Evolutionary conservation across 495 filamentous ascomycete species (phyloP).

Genomic region (Podospora sp.): DNA sequence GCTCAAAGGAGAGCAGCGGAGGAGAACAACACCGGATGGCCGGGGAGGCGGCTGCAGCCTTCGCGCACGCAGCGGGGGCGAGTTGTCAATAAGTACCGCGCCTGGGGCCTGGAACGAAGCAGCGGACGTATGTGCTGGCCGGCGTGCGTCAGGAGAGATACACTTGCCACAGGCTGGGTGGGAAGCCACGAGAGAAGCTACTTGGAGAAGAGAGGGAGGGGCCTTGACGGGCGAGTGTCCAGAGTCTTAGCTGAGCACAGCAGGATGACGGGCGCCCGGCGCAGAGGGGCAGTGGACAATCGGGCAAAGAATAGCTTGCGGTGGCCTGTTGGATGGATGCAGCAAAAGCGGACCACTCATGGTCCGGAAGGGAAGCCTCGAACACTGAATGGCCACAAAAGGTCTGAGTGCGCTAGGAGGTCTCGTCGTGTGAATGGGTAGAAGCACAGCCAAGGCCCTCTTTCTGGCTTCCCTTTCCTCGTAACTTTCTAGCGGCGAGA

Average conservation of each 20-base stretch:
- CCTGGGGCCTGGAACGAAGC: constrained; percentile 17
- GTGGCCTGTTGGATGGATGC: constrained; percentile 43
- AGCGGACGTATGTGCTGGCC: constrained; percentile 24
- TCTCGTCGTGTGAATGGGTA: constrained; percentile 36
- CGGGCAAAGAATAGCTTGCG: constrained; percentile 35
- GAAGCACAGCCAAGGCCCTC: constrained; percentile 28
- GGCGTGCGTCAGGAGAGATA: constrained; percentile 21
- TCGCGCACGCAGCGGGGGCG: constrained; percentile 9
- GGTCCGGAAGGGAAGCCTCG: constrained; percentile 37
- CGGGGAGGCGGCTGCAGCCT: constrained; percentile 10
- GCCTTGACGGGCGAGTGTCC: constrained; percentile 25
- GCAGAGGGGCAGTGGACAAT: constrained; percentile 36
- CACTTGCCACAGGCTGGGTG: constrained; percentile 7
- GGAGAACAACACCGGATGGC: neutral
- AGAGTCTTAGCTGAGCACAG: constrained; percentile 35
- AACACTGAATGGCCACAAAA: constrained; percentile 44
- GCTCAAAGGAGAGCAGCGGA: neutral
- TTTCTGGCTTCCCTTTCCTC: constrained; percentile 24
- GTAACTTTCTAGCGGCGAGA: constrained; percentile 19
- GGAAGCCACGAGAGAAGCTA: constrained; percentile 24
- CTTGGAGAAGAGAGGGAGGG: constrained; percentile 24
- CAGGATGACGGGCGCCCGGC: constrained; percentile 33
- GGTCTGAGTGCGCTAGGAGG: constrained; percentile 29
- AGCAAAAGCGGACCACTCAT: constrained; percentile 45
- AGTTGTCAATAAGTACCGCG: constrained; percentile 29